Evolutionary conservation across 2,329 filamentous ascomycete species (phyloP), one percentile per base, ranked within the genome.

Genomic region (Leptosphaerulina australis): DNA sequence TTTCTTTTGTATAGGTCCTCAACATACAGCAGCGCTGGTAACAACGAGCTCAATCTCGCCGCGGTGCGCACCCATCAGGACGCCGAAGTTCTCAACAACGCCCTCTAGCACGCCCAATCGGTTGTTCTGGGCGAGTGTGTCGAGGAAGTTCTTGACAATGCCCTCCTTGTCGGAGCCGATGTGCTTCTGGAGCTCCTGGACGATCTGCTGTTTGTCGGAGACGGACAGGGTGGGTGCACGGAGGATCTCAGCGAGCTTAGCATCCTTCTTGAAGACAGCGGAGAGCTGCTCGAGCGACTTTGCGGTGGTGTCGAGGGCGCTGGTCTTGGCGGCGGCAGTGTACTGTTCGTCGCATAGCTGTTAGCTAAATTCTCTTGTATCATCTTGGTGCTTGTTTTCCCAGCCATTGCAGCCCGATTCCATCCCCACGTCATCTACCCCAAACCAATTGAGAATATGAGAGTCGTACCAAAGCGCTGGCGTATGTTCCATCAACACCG

Each of bases 401-500:
- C 36, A 49, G 45, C 59, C 53, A 65, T 65, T 63, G 56, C 18
- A 18, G 41, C 43, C 15, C 25, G 18, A 20, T 47, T 57, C 40
- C 59, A 64, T 66, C 62, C 48, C 37, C 44, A n/a, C 12, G 22
- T 43, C 57, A 64, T 63, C 61, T 50, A 44, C 21, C 37, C 30
- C 14, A 10, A 20, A 24, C 56, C 59, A 63, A 64, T 64, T 62
- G 59, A 12, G 36, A 21, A 33, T 28, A 26, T 34, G 44, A 45
- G 48, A 53, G 39, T 55, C 90, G 76, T 93, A 99, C 94, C 87
- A 99, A 84, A 81, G 94, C 94, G 80, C 88, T 91, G 76, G 94
- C 94, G 81, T 99, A 99, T 75, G 93, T 97, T 78, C 94, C 94
- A 79, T 97, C 94, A 73, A 99, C 81, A 68, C 94, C 94, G 79